Evolutionary conservation across 805 yeast species (phyloP).

Genomic region (Saccharomyces mikatae): DNA sequence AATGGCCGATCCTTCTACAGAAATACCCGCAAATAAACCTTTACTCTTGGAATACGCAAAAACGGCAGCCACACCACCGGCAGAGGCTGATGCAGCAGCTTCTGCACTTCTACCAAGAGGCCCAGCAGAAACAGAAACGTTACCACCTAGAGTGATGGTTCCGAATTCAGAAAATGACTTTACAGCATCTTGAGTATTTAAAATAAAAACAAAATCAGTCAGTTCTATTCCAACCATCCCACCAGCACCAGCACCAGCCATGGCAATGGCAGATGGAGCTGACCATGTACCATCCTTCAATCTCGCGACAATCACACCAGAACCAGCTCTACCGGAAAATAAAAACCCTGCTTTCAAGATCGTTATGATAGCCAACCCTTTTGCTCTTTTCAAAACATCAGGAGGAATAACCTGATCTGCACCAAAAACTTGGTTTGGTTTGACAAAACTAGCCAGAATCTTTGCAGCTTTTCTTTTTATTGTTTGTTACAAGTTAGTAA

Average conservation of each 20-base stretch:
- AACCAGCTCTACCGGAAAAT: conserved; percentile 95
- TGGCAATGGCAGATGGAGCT: conserved; percentile 89
- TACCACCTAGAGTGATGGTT: conserved; percentile 90
- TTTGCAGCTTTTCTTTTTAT: conserved; percentile 80
- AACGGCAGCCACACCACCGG: conserved; percentile 80
- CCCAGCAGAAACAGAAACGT: conserved; percentile 92
- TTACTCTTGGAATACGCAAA: conserved; percentile 92
- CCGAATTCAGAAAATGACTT: conserved; percentile 91
- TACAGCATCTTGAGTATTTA: conserved; percentile 82
- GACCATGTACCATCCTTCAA: conserved; percentile 96
- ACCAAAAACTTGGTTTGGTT: conserved; percentile 89
- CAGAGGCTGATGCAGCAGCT: conserved; percentile 90
- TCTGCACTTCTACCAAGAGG: conserved; percentile 96
- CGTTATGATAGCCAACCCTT: conserved; percentile 85
- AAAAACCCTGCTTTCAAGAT: conserved; percentile 95
- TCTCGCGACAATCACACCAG: conserved; percentile 90
- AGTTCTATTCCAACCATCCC: conserved; percentile 95
- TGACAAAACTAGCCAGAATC: conserved; percentile 77
- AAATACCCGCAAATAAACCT: conserved; percentile 95
- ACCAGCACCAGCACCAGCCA: conserved; percentile 99
- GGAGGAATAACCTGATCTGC: conserved; percentile 89
- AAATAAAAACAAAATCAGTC: conserved; percentile 90
- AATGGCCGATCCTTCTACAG: conserved; percentile 91
- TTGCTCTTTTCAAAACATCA: conserved; percentile 74
- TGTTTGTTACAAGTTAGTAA: conserved; percentile 3